A percentile compares a stretch with the other conserved stretches of the same genome.
These are phyloP conservation scores for Trametes villosa DNA, from an alignment of 768 basidiomycete species.

Conservation along the genomic window DNA sequence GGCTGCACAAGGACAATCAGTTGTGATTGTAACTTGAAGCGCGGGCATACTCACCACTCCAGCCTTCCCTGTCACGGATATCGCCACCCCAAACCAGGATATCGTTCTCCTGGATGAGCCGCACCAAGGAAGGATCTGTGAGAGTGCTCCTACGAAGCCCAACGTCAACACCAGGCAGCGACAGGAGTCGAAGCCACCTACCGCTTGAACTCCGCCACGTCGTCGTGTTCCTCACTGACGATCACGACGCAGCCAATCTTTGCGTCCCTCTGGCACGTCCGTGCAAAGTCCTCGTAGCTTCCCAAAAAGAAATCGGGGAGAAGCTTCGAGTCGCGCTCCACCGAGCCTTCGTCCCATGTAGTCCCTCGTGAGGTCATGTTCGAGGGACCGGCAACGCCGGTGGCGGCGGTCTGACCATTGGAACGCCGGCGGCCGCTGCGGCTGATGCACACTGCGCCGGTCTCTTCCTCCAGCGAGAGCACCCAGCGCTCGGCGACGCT, in stretches of 20 bases:
- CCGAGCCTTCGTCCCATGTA: slow-evolving; percentile 29
- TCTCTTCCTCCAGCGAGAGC: slow-evolving; percentile 81
- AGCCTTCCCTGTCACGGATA: slow-evolving; percentile 79
- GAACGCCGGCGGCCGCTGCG: slow-evolving; percentile 7
- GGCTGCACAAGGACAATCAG: slow-evolving; percentile 39
- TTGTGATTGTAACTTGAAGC: no score
- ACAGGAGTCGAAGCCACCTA: slow-evolving; percentile 36
- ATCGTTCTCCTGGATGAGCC: slow-evolving; percentile 69
- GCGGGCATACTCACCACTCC: slow-evolving; percentile 55
- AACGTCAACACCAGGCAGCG: neutral
- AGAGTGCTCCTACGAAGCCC: slow-evolving; percentile 61
- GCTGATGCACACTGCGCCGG: slow-evolving; percentile 65
- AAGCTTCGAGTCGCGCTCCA: slow-evolving; percentile 46
- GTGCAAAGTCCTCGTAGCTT: slow-evolving; percentile 80
- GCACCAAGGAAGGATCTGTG: slow-evolving; percentile 72
- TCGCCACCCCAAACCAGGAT: slow-evolving; percentile 94
- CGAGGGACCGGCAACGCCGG: slow-evolving; percentile 48
- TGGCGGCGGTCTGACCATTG: slow-evolving; percentile 26
- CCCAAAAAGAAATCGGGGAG: slow-evolving; percentile 84
- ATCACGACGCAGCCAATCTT: slow-evolving; percentile 82
- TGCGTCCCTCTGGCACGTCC: slow-evolving; percentile 66
- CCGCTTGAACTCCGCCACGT: slow-evolving; percentile 87
- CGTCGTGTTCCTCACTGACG: slow-evolving; percentile 90
- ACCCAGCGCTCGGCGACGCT: slow-evolving; percentile 76
- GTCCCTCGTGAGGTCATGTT: slow-evolving; percentile 41